Evolutionary conservation across 2,329 filamentous ascomycete species (phyloP).

Genomic region (Colletotrichum sp.): DNA sequence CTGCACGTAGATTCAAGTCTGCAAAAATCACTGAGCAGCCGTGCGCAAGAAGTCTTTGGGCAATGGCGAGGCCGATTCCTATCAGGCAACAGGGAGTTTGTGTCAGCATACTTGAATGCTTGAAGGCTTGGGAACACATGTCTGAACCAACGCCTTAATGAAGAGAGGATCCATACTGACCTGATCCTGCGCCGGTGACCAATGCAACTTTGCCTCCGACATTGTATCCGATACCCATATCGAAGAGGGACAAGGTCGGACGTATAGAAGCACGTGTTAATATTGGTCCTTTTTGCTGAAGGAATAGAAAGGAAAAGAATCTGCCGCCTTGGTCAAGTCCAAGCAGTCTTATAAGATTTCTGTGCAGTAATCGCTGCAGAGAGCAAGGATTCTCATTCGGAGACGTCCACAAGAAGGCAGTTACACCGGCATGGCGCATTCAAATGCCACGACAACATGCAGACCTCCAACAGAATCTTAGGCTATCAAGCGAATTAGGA

Average conservation of each 20-base stretch:
- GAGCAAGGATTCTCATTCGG: neutral
- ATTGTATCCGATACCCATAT: neutral
- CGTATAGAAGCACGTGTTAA: neutral
- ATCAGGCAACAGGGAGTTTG: neutral
- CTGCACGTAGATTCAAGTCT: constrained; percentile 26
- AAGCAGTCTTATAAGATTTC: neutral
- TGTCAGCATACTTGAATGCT: neutral
- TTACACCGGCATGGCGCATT: neutral
- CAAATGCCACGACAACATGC: neutral
- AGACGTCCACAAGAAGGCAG: neutral
- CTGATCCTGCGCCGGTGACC: neutral
- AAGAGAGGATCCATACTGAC: neutral
- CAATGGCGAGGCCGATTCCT: constrained; percentile 28
- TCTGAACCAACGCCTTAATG: neutral
- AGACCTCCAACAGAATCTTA: neutral
- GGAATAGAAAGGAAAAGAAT: neutral
- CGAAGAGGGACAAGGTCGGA: neutral
- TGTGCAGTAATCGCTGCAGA: neutral
- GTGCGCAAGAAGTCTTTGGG: constrained; percentile 25
- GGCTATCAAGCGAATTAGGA: neutral
- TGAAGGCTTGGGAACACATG: neutral
- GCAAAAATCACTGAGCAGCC: constrained; percentile 31
- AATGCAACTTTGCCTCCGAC: neutral
- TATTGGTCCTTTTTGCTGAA: neutral
- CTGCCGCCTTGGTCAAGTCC: neutral